Evolutionary conservation across 2,329 filamentous ascomycete genomes (phyloP), one percentile per base, ranked within the genome.

Genomic region (Apiospora koreana): DNA sequence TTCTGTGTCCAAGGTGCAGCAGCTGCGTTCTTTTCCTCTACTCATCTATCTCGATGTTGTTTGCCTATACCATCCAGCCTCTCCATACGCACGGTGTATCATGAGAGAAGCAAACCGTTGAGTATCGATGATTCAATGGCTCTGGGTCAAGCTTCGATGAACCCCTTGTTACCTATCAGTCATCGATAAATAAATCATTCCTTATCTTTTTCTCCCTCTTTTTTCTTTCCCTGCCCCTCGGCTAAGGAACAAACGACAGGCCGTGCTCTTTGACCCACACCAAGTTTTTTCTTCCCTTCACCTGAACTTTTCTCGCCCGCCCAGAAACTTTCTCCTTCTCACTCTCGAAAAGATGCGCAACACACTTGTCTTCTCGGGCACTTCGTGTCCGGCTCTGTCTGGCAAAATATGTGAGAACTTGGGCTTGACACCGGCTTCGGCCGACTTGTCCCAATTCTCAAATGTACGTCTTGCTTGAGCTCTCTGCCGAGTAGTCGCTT

Each of bases 401-500:
- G 83, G 82, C 71, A 88, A 91, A 76, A 91, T 92, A 86, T 92
- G 90, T 80, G 87, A 88, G 80, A 91, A 91, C 76, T 81, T 92
- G 80, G 89, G 89, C 77, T 91, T 91, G 89, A 82, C 83, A 73
- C 86, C 89, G 76, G 90, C 89, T 73, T 83, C 87, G 72, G 88
- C 89, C 75, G 89, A 92, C 83, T 85, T 92, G 76, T 88, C 89
- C 71, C 89, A 92, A 81, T 92, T 92, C 83, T 89, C 90, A 80
- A 92, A 92, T 87, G 89, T 89, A 83, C 84, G 84, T 83, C 42
- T 42, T 35, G 50, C 42, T 43, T 62, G 54, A 62, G 54, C 54
- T 62, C 54, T 31, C 31, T n/a, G 54, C 14, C 54, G 31, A 38
- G 54, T 10, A 38, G 54, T 62, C 54, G 23, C 41, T 45, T 8